Evolutionary conservation across 176 grass and related monocot genomes (phyloP), one percentile per base, ranked within the genome.

Genomic region (Aegilops speltoides): DNA sequence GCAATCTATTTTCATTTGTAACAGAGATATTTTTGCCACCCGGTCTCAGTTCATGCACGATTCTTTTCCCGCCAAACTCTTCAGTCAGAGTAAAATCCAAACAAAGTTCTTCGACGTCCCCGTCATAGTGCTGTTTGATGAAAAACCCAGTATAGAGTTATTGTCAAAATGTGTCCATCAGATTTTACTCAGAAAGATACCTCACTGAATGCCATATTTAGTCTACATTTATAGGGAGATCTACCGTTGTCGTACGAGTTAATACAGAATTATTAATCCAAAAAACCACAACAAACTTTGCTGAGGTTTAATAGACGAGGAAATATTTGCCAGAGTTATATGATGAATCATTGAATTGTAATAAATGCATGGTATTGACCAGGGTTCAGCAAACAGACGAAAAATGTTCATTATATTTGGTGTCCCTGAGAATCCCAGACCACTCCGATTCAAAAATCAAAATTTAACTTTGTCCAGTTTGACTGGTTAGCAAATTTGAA

Each of bases 61-160:
- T 89, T 91, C 89, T 91, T 90, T 83, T 96, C 68, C 93, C 93
- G 82, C 88, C 89, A 80, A 98, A 82, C 41, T 96, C 93, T 88
- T 98, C 96, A 68, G 90, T 96, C 70, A 92, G 76, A 64, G 93
- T 98, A 89, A 98, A 98, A 92, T 98, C 96, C 87, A 98, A 92
- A 91, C 77, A 95, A 56, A 98, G 88, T 73, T 98, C 93, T 81
- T 76, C 86, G 13, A 90, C 92, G 34, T 98, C 91, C 23, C 96
- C 96, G 24, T 98, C 96, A 88, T 86, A 98, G 88, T 96, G 90
- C 96, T 98, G 90, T 89, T 82, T 59, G 29, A 36, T 26, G 59
- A 14, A 82, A 94, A 43, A 80, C 14, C 34, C 34, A 62, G 17
- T 52, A 3, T 59, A 70, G 71, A 68, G 11, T 73, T 83, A n/a